Percentiles rank a stretch among this genome's conserved stretches.
Evolutionary conservation across 148 eudicot genomes (phyloP).

Genomic region (Euryodendron excelsum): DNA sequence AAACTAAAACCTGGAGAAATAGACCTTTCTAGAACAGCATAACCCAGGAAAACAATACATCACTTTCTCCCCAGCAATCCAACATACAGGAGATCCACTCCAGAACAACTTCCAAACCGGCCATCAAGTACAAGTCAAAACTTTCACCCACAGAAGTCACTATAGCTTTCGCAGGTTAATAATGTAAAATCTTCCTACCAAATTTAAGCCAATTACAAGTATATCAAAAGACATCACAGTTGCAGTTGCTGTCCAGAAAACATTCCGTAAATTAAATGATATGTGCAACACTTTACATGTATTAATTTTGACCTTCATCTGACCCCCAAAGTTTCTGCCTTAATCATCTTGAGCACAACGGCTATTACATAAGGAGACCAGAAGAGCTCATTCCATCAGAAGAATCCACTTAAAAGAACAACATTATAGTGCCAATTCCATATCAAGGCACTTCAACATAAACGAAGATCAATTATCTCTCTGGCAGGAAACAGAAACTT

Average conservation of each 20-base stretch:
- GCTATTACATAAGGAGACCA: neutral
- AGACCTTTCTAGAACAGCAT: neutral
- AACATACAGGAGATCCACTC: neutral
- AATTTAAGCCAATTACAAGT: neutral
- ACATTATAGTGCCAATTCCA: neutral
- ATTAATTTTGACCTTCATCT: neutral
- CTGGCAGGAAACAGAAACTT: neutral
- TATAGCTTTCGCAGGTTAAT: conserved; percentile 5
- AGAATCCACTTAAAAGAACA: neutral
- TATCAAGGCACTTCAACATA: conserved; percentile 3
- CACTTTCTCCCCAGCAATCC: neutral
- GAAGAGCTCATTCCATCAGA: neutral
- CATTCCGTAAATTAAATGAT: neutral
- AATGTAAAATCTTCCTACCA: conserved; percentile 5
- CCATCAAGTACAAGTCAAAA: conserved; percentile 1
- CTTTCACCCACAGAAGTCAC: conserved; percentile 12
- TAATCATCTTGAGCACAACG: neutral
- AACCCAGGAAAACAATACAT: conserved; percentile 7
- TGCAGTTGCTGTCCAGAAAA: neutral
- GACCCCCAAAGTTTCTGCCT: neutral
- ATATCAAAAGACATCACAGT: conserved; percentile 1
- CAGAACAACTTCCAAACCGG: conserved; percentile 7
- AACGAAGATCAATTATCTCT: neutral
- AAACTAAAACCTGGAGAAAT: neutral
- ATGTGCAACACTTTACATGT: neutral